phyloP scores from a whole-genome alignment of 768 basidiomycete genomes.

The Daedalea quercina region DNA sequence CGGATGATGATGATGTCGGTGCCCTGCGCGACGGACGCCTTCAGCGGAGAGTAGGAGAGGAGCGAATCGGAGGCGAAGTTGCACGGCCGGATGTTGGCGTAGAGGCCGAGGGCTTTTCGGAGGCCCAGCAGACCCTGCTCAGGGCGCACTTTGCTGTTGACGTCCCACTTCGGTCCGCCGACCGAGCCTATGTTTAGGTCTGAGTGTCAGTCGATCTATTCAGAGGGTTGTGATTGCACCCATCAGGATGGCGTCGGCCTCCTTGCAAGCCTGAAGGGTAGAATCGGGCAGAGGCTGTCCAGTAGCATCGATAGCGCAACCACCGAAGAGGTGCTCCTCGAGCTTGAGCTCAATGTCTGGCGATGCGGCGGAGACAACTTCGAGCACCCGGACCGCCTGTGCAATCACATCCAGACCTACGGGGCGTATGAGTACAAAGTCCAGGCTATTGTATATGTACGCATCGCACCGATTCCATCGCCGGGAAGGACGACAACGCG shows the following conservation, averaged over 20 bases:
- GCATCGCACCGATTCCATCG: conserved; percentile 85
- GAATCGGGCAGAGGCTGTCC: conserved; percentile 82
- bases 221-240: conserved; percentile 41
- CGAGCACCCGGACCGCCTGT: conserved; percentile 80
- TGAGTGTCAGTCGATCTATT: not conserved
- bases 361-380: conserved; percentile 58
- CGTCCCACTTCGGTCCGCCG: conserved; percentile 99
- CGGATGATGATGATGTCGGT: conserved; percentile 91
- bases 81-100: conserved; percentile 97
- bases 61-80: conserved; percentile 92
- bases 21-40: conserved; percentile 73
- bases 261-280: conserved; percentile 83
- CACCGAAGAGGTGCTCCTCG: conserved; percentile 78
- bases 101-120: conserved; percentile 89
- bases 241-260: conserved; percentile 94
- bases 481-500: conserved; percentile 88
- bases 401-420: conserved; percentile 85
- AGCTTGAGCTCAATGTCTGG: conserved; percentile 67
- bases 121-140: conserved; percentile 86
- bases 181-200: conserved; percentile 65
- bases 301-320: conserved; percentile 82
- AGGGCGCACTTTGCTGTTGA: conserved; percentile 80
- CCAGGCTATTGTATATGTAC: not conserved
- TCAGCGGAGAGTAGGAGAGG: conserved; percentile 82
- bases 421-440: not conserved